Evolutionary conservation across 1,284 basidiomycete species (phyloP).

Genomic region (Ganoderma resinaceum): DNA sequence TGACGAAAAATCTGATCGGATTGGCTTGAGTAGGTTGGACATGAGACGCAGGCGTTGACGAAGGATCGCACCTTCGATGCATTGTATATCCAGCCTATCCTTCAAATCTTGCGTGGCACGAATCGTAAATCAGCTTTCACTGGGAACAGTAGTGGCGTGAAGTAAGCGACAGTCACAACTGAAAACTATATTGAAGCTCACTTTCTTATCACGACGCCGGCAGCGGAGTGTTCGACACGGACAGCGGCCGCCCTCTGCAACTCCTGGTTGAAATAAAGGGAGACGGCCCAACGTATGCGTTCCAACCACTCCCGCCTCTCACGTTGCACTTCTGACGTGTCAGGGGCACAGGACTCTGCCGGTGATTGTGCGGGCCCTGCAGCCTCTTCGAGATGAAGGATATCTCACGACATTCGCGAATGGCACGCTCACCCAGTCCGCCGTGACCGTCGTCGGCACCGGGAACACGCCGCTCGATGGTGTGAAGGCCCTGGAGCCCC

Average conservation of each 20-base stretch:
- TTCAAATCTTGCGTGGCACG: slow-evolving; percentile 49
- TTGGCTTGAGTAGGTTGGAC: slow-evolving; percentile 50
- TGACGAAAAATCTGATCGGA: neutral
- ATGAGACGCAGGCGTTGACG: slow-evolving; percentile 48
- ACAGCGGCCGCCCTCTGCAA: slow-evolving; percentile 50
- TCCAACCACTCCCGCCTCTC: neutral
- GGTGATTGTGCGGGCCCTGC: slow-evolving; percentile 51
- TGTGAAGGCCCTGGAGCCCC: slow-evolving; percentile 51
- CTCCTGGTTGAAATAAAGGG: slow-evolving; percentile 62
- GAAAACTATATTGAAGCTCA: neutral
- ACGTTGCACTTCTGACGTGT: neutral
- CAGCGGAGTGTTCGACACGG: slow-evolving; percentile 57
- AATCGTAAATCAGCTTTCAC: slow-evolving; percentile 54
- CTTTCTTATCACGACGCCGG: neutral
- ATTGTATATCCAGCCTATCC: slow-evolving; percentile 56
- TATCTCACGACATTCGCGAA: slow-evolving; percentile 57
- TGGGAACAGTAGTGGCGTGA: slow-evolving; percentile 45
- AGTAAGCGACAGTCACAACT: slow-evolving; percentile 44
- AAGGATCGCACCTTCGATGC: slow-evolving; percentile 47
- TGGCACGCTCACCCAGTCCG: slow-evolving; percentile 45
- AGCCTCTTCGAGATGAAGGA: slow-evolving; percentile 52
- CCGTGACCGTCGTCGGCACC: slow-evolving; percentile 57
- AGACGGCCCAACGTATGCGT: slow-evolving; percentile 51
- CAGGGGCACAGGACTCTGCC: slow-evolving; percentile 49
- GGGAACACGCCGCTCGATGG: slow-evolving; percentile 61